Base-by-base conservation (phyloP, 352 stramenopile species). In the Phytopythium cucurbitacearum region DNA sequence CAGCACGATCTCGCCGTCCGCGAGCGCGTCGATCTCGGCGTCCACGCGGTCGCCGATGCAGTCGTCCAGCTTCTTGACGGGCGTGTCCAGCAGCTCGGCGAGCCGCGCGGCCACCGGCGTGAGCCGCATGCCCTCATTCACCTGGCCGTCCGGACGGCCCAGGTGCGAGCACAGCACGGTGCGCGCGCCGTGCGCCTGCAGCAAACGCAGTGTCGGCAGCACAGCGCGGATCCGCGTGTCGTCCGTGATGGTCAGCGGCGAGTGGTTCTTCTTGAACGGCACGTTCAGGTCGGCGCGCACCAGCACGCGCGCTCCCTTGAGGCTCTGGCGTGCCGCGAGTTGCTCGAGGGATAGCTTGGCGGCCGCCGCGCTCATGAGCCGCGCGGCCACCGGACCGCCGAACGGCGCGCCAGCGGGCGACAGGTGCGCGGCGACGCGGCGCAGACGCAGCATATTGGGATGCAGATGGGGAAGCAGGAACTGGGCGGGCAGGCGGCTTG, bases 221-320 rank as follows among this genome's bases (percentile, higher is more conserved):
- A 88, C 80, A 7, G 85, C 96, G 34, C 97, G 89, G 76, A 99
- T 99, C 56, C 98, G 95, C 51, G 79, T 91, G 64, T 91, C 79
- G 48, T 99, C 97, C 41, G 96, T 98, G 82, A 99, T 99, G 16
- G 67, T 95, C 16, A 85, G 72, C 63, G 96, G 94, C 67, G 74
- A 85, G 59, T 69, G 55, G 56, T 87, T 79, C 69, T 95, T 95
- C 66, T 84, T 76, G 62, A 99, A 90, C n/a, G 98, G 98, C 52
- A 99, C 97, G 73, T 99, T 99, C 47, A 99, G 88, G 80, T 99
- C 98, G 40, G 95, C 98, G 59, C 97, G 91, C 41, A 99, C 91
- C 42, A 99, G 80, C 49, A 99, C 97, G 50, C 96, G 97, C 74
- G 98, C 97, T 65, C 93, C 95, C 69, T 95, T 91, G 48, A 98